These are phyloP conservation scores for Coemansia sp. DNA, from an alignment of 192 early-diverging fungal species.

Conservation along the genomic window DNA sequence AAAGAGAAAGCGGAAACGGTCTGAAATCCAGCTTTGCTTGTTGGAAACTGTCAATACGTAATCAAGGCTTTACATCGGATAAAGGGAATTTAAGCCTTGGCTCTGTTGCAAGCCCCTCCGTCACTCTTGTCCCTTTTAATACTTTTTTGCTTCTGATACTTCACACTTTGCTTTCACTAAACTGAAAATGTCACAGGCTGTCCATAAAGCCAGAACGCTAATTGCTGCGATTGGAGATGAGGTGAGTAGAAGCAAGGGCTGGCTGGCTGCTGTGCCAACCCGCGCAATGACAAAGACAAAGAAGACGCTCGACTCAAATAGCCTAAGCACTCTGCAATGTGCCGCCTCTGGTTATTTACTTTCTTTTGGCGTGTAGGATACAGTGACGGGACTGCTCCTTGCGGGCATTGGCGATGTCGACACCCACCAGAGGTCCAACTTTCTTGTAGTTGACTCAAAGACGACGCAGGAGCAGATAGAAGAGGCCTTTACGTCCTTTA, in stretches of 20 bases:
- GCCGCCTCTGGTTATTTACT: no score
- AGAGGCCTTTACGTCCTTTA: conserved; percentile 83
- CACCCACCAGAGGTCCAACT: conserved; percentile 90
- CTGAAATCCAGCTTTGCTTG: no score
- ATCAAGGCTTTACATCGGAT: no score
- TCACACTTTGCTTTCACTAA: background rate
- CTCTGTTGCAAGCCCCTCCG: no score
- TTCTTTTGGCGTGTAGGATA: conserved; percentile 59
- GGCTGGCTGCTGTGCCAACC: no score
- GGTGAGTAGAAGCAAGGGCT: conserved; percentile 17
- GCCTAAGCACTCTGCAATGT: no score
- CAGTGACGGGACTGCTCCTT: conserved; percentile 95
- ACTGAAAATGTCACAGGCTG: conserved; percentile 24
- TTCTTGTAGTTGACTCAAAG: conserved; percentile 92
- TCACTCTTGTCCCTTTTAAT: no score
- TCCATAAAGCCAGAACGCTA: conserved; percentile 43
- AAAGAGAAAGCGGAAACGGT: no score
- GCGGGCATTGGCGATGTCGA: conserved; percentile 97
- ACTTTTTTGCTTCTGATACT: background rate
- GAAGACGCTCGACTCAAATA: no score
- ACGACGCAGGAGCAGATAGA: conserved; percentile 72
- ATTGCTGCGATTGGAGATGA: conserved; percentile 56
- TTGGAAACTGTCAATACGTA: no score
- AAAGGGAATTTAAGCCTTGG: no score
- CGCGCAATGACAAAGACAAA: no score